Evolutionary conservation across 2,329 filamentous ascomycete species (phyloP).

Genomic region (Penicillium sp.): DNA sequence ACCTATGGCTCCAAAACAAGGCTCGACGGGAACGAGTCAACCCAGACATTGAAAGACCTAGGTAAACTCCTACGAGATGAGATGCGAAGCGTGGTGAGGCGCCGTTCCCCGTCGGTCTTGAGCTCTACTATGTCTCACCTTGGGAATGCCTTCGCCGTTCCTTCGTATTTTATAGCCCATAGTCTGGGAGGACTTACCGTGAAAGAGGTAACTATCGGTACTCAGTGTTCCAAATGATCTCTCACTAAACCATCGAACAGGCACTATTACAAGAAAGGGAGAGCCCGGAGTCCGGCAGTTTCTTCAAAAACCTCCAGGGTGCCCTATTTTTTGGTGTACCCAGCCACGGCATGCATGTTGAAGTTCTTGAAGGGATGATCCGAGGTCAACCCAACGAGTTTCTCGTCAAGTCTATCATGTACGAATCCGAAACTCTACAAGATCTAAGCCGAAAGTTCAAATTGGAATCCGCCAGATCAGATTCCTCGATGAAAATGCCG

Average conservation of each 20-base stretch:
- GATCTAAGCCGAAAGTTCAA: slow-evolving; percentile 7
- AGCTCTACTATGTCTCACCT: background rate
- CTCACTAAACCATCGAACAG: background rate
- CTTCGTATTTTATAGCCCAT: slow-evolving; percentile 6
- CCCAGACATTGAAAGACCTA: slow-evolving; percentile 5
- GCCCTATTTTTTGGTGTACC: slow-evolving; percentile 7
- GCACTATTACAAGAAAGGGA: slow-evolving; percentile 2
- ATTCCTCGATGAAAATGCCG: background rate
- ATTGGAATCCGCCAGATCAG: background rate
- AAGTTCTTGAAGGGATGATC: slow-evolving; percentile 8
- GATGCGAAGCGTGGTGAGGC: slow-evolving; percentile 1
- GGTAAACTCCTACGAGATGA: slow-evolving; percentile 5
- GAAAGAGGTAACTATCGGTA: background rate
- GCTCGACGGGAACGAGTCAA: slow-evolving; percentile 7
- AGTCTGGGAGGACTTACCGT: slow-evolving; percentile 8
- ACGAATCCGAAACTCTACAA: slow-evolving; percentile 1
- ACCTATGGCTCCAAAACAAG: slow-evolving; percentile 7
- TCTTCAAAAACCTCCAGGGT: slow-evolving; percentile 3
- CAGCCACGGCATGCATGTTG: slow-evolving; percentile 5
- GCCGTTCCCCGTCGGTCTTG: background rate
- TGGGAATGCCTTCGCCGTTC: background rate
- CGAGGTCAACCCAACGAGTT: slow-evolving; percentile 5
- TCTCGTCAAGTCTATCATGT: slow-evolving; percentile 1
- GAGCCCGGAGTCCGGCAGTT: background rate
- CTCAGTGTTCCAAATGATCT: background rate